Base-by-base conservation (phyloP, 1,284 basidiomycete genomes). In the Trichosporon faecale region DNA sequence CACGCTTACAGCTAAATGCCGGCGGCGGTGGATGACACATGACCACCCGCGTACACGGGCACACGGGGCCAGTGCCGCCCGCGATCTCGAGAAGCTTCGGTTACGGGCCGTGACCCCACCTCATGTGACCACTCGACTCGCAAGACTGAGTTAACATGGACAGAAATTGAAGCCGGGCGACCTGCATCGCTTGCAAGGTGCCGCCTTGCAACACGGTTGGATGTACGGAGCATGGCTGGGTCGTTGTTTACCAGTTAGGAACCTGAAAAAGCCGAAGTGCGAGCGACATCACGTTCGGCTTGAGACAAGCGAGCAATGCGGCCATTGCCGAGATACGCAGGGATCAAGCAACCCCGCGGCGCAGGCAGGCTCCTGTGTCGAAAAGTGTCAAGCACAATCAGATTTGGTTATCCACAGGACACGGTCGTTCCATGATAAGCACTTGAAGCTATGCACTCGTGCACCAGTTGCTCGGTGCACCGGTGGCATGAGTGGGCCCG, bases 11-110 rank as follows among this genome's bases (percentile, higher is more conserved):
- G 16, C n/a, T 18, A 61, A 31, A 61, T 61, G 57, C 57, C 57
- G 57, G 57, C 57, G 57, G 57, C 57, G 57, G 29, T 61, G 57
- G 57, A 61, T 61, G 57, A 61, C 57, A 61, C 57, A 61, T 61
- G 57, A 61, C 57, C 29, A 23, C 57, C 57, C n/a, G 57, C 57
- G 29, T 61, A 61, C 16, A 23, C 57, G 29, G 57, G 57, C 57
- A 57, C 49, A 25, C 52, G 52, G 35, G 57, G 29, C 29, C 57
- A 31, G 16, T 16, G 55, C 49, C 21, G 52, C 52, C 16, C 29
- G 25, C 52, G 52, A 57, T 57, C 49, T 25, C 52, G 5, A 3
- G 23, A 14, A 16, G 6, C 29, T 33, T 61, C 57, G 57, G 57
- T 33, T 61, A 29, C 46, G 18, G 16, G 21, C n/a, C 1, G 7